These are phyloP conservation scores for Akanthomyces uredinophilus DNA, from an alignment of 2,329 filamentous ascomycete species.

Conservation along the genomic window DNA sequence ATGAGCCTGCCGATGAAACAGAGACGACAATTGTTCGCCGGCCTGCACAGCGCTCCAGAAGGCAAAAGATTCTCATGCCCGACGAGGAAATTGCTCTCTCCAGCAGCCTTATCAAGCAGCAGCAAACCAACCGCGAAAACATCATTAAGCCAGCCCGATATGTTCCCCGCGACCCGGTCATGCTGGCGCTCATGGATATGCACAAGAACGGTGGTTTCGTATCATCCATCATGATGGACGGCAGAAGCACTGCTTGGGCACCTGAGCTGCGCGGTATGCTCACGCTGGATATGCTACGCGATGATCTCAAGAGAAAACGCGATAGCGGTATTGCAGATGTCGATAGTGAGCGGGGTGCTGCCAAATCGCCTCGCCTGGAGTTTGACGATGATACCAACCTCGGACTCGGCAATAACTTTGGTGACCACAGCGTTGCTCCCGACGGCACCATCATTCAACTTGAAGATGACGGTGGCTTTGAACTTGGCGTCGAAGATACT, in stretches of 20 bases:
- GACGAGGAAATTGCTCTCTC: conserved; percentile 77
- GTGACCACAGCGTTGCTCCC: conserved; percentile 47
- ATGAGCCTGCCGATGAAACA: conserved; percentile 54
- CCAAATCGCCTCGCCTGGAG: conserved; percentile 66
- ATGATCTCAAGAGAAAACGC: conserved; percentile 88
- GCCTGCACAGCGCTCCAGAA: conserved; percentile 66
- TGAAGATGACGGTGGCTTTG: conserved; percentile 22
- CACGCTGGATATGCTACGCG: conserved; percentile 76
- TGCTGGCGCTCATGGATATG: conserved; percentile 85
- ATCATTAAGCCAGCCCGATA: conserved; percentile 81
- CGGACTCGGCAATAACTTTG: conserved; percentile 43
- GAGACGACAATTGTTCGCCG: conserved; percentile 57
- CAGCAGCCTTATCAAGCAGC: conserved; percentile 73
- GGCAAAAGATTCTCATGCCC: conserved; percentile 75
- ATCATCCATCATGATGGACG: conserved; percentile 77
- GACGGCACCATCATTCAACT: conserved; percentile 53
- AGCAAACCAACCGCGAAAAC: conserved; percentile 78
- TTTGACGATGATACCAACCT: conserved; percentile 62
- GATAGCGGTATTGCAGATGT: conserved; percentile 82
- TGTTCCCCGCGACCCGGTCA: conserved; percentile 78
- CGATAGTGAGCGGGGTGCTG: conserved; percentile 58
- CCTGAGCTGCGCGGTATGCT: conserved; percentile 89
- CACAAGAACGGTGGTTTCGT: conserved; percentile 90
- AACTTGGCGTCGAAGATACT: conserved; percentile 58
- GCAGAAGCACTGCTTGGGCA: conserved; percentile 74